Conservation (phyloP, 2,329 filamentous ascomycete genomes). For the Exophiala phaeomuriformis region DNA sequence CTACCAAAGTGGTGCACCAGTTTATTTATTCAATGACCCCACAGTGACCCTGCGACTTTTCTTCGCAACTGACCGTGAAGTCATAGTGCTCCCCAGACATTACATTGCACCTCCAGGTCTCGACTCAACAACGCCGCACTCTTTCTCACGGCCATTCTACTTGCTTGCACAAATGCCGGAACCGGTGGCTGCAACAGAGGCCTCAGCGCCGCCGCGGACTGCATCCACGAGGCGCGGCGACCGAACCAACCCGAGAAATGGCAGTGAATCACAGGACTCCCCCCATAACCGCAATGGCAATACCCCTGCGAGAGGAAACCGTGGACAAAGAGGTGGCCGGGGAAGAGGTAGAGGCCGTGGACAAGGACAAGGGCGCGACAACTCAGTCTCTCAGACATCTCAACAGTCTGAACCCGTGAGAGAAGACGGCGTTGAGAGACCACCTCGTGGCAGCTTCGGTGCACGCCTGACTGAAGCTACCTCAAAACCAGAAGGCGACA, state of each 20-base stretch:
- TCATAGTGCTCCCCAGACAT: constrained; percentile 1
- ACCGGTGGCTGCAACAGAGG: background rate
- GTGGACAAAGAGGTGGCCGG: constrained; percentile 20
- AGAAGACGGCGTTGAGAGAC: constrained; percentile 33
- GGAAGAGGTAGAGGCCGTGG: constrained; percentile 68
- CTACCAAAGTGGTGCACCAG: no score
- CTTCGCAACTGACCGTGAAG: constrained; percentile 4
- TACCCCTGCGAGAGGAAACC: constrained; percentile 4
- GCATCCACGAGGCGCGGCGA: constrained; percentile 7
- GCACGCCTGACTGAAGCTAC: constrained; percentile 44
- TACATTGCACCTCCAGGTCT: background rate
- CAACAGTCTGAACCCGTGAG: constrained; percentile 29
- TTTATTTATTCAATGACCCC: constrained; percentile 1
- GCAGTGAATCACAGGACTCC: constrained; percentile 6
- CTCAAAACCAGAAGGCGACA: constrained; percentile 32
- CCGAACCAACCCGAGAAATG: constrained; percentile 5
- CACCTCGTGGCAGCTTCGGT: constrained; percentile 41
- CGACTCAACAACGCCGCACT: background rate
- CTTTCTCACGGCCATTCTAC: background rate
- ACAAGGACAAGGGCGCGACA: constrained; percentile 69
- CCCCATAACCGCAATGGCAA: constrained; percentile 7
- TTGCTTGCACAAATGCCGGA: constrained; percentile 9
- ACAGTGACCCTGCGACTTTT: background rate
- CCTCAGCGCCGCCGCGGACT: constrained; percentile 1
- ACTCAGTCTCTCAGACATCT: constrained; percentile 41